Percentiles rank a stretch among this genome's conserved stretches.
These are phyloP conservation scores for Cylindrotheca closterium DNA, from an alignment of 108 stramenopile genomes.

Conservation along the genomic window DNA sequence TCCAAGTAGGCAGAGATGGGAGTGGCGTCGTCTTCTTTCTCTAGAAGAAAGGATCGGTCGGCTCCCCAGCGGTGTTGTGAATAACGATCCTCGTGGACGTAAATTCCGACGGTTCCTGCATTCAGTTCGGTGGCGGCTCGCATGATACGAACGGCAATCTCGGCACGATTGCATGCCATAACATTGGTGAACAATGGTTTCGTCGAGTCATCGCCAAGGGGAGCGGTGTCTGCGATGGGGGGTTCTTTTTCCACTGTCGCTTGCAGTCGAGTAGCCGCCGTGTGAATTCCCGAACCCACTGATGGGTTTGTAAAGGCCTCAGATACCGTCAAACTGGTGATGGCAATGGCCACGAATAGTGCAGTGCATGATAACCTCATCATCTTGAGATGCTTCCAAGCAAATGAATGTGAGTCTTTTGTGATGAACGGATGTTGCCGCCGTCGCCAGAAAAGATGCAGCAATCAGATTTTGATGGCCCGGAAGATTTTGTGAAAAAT, in stretches of 20 bases:
- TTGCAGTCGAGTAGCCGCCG: not conserved
- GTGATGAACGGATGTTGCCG: too few relatives aligned
- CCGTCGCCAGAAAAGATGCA: too few relatives aligned
- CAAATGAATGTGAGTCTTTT: too few relatives aligned
- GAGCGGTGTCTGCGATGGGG: not conserved
- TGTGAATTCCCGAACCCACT: not conserved
- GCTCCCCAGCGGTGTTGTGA: slow-evolving; percentile 91
- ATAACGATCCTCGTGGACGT: slow-evolving; percentile 87
- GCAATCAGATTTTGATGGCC: too few relatives aligned
- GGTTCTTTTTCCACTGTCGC: slow-evolving; percentile 9
- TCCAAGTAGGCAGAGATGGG: slow-evolving; percentile 84
- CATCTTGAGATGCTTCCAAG: too few relatives aligned
- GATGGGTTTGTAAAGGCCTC: not conserved
- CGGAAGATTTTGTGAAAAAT: too few relatives aligned
- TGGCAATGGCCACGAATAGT: not conserved
- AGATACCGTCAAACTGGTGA: not conserved
- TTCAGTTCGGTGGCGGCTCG: slow-evolving; percentile 88
- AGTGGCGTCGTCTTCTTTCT: slow-evolving; percentile 45
- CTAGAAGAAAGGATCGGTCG: slow-evolving; percentile 75
- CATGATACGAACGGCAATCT: slow-evolving; percentile 94
- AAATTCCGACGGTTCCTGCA: slow-evolving; percentile 82
- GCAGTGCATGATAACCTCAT: not conserved
- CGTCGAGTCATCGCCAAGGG: not conserved
- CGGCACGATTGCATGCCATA: slow-evolving; percentile 90
- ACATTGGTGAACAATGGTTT: slow-evolving; percentile 50